A percentile compares a stretch with the other conserved stretches of the same genome.
phyloP scores from a whole-genome alignment of 768 basidiomycete genomes.

The Mycena rebaudengoi region DNA sequence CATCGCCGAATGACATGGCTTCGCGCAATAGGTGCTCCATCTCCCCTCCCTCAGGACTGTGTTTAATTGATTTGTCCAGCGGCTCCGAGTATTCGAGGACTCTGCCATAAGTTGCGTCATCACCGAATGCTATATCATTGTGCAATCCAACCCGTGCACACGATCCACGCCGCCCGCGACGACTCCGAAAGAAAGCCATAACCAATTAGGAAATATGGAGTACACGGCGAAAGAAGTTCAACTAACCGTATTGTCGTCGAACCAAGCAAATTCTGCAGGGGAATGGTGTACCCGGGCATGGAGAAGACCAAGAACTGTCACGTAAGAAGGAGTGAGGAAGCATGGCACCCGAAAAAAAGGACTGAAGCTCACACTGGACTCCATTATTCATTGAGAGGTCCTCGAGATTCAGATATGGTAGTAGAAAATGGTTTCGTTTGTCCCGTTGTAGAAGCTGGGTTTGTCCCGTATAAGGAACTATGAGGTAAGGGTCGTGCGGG shows the following conservation, averaged over 20 bases:
- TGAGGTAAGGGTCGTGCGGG: too few relatives aligned
- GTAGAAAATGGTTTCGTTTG: not conserved
- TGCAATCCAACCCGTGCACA: constrained; percentile 1
- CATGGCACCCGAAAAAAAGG: not conserved
- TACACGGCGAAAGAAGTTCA: not conserved
- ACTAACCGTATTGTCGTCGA: constrained; percentile 3
- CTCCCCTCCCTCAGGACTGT: not conserved
- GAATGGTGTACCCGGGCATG: constrained; percentile 6
- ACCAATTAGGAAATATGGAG: not conserved
- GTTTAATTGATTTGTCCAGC: not conserved
- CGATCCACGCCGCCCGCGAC: constrained; percentile 1
- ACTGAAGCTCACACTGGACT: not conserved
- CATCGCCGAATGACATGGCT: constrained; percentile 12
- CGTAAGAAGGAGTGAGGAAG: not conserved
- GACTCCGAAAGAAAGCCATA: constrained; percentile 2
- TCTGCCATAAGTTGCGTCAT: constrained; percentile 10
- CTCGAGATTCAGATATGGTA: constrained; percentile 21
- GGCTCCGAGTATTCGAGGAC: constrained; percentile 7
- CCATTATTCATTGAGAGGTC: constrained; percentile 18
- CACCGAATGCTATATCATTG: constrained; percentile 8
- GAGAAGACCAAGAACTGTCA: constrained; percentile 9
- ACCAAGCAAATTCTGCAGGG: constrained; percentile 7
- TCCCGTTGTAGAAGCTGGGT: not conserved
- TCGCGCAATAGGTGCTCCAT: constrained; percentile 2
- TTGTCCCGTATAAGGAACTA: too few relatives aligned